Base-by-base conservation (phyloP, 108 stramenopile genomes). In the Skeletonema tropicum region DNA sequence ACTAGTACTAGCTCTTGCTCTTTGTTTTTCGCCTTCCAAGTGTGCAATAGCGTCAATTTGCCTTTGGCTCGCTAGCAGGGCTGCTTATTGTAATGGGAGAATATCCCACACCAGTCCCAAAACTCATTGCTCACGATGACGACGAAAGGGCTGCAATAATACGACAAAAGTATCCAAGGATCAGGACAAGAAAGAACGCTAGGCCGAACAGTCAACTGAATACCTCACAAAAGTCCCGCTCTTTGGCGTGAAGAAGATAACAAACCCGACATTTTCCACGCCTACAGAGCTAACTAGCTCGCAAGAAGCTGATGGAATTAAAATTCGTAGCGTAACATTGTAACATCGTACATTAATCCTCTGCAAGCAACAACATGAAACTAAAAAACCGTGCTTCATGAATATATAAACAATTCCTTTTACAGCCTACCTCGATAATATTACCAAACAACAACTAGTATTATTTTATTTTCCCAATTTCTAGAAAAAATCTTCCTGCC, bases 21-120 rank as follows among this genome's bases (percentile, higher is more conserved):
- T n/a, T 41, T 77, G 21, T 82, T 73, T 19, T 82, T 71, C 64
- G 80, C 76, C 21, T 82, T 82, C 80, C 23, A 82, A 62, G 70
- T 80, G 79, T 57, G 14, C 71, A 13, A 80, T 80, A 25, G 55
- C 79, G 46, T 80, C 79, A 8, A 36, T 46, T 8, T 45, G 57
- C 41, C 52, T 80, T 19, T 80, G 68, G 48, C 61, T 68, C 26
- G 30, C n/a, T 65, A 23, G 55, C 79, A 15, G 61, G 73, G 3
- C 6, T 70, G 0, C 6, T 74, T 7, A 70, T 80, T 35, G 35
- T 80, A 23, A 46, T 70, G 15, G 48, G 68, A 33, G 64, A 79
- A 32, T 80, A 80, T 29, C 79, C 79, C 15, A 61, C 23, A 13
- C 79, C 79, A 14, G 68, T 68, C 30, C 79, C 79, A 8, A 80